Base-by-base conservation (phyloP, 192 early-diverging fungal species). In the Entomortierella beljakovae region DNA sequence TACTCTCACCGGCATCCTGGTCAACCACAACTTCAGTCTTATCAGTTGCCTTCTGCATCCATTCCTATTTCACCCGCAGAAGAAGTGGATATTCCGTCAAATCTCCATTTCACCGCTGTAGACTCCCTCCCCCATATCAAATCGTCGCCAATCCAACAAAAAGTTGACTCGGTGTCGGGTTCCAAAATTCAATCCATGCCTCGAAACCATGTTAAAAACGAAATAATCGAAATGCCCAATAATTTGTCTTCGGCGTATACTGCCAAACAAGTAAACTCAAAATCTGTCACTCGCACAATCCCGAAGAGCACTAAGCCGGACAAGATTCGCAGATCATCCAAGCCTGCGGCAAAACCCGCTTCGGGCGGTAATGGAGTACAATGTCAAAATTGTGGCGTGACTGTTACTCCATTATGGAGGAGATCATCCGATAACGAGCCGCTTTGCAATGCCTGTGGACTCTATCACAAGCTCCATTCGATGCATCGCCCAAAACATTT, bases 361-460 rank as follows among this genome's bases (percentile, higher is more conserved):
- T 48, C 73, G n/a, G n/a, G n/a, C 0, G 73, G 73, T 2, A 51
- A 67, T 63, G 72, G 72, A 28, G 56, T 68, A 13, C 65, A 54
- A 9, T 92, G 91, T 68, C 72, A 82, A 61, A 93, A 93, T 69
- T 93, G 92, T 58, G 88, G 88, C 10, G 91, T 89, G 0, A 98
- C 93, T 7, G 93, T 93, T 15, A 99, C 97, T 11, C 92, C 95
- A 3, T 85, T 99, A 13, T 99, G 97, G 97, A 88, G 97, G 26
- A 84, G 96, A n/a, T 90, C 93, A n/a, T 86, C 85, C 10, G 87
- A 92, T 61, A 96, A 96, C 43, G 90, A 94, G 62, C 83, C 93
- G 2, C 85, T 99, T 29, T 99, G 97, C 81, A 99, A 99, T 70
- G 97, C 97, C 10, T 99, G 97, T 71, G 97, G 97, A 0, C 82